Evolutionary conservation across 2,329 filamentous ascomycete genomes (phyloP).

Genomic region (Aspergillus latus): DNA sequence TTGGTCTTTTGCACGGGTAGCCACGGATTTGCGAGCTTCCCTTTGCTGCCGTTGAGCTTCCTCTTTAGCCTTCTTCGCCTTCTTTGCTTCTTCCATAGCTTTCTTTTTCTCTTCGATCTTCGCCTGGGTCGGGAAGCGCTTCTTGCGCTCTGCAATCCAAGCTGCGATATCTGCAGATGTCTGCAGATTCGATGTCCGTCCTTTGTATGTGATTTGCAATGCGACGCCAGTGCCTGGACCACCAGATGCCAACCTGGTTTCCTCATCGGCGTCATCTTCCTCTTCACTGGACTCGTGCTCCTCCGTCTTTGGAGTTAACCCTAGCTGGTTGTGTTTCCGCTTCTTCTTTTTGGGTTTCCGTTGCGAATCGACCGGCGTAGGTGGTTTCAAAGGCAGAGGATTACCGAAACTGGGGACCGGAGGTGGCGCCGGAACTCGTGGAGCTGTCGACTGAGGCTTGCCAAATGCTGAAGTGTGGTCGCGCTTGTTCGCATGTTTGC

Average conservation of each 20-base stretch:
- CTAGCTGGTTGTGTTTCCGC: conserved; percentile 48
- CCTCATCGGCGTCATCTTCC: conserved; percentile 49
- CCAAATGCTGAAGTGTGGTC: conserved; percentile 39
- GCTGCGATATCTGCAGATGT: conserved; percentile 67
- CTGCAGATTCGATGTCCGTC: conserved; percentile 54
- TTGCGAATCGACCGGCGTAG: conserved; percentile 34
- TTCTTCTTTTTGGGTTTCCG: conserved; percentile 44
- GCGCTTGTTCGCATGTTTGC: conserved; percentile 35
- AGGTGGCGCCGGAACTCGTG: conserved; percentile 41
- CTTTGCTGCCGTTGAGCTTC: neutral
- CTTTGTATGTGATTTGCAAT: conserved; percentile 57
- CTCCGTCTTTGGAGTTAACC: conserved; percentile 47
- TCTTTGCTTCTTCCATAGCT: conserved; percentile 63
- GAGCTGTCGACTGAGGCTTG: conserved; percentile 32
- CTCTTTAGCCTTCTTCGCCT: conserved; percentile 33
- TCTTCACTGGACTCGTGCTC: conserved; percentile 49
- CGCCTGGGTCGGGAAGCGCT: conserved; percentile 75
- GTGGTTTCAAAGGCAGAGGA: conserved; percentile 45
- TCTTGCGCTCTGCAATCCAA: conserved; percentile 79
- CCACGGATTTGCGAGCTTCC: conserved; percentile 33
- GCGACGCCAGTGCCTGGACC: conserved; percentile 24
- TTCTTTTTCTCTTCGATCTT: conserved; percentile 63
- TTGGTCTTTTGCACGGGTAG: conserved; percentile 24
- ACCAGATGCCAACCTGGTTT: conserved; percentile 39
- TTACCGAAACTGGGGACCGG: conserved; percentile 47